Evolutionary conservation across 140 eudicot genomes (phyloP), one percentile per base, ranked within the genome.

Genomic region (Oenanthe javanica): DNA sequence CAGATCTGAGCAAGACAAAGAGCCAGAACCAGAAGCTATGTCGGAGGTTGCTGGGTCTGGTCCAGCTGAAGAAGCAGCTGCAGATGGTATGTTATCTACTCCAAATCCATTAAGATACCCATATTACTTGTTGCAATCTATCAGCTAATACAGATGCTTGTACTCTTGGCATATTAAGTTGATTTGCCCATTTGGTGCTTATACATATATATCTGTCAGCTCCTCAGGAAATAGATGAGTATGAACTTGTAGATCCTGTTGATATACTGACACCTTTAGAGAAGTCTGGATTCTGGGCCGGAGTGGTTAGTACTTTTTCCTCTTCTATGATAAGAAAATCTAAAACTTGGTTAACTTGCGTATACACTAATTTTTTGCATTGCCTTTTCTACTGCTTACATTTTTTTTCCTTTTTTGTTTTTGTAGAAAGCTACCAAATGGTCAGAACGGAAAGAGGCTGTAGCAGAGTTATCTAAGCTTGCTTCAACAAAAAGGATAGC

Each of bases 1-100:
- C 82, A 96, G 99, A 89, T 96, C 98, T 61, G 99, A 96, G 86
- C 99, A 96, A 89, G 98, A 96, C 87, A 96, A 93, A 79, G 99
- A 95, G 85, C 99, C 97, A 63, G 99, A 96, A 77, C 96, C 83
- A 47, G 99, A 93, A 82, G 97, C 88, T 80, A 93, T 85, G 49
- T 77, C 97, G 45, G 98, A 91, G 89, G 90, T 85, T 78, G 88
- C 80, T 6, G 90, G 89, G 78, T 46, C 97, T 81, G 98, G 93
- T 13, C 94, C 98, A 78, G 54, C 96, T 76, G 98, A 91, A 84
- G 98, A 96, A 71, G 69, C 90, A 85, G 86, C 90, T 84, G 90
- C 94, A 52, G 97, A 91, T 77, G 43, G 98, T 96, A 91, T 84
- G 92, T 75, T 38, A 64, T 82, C 15, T 47, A 52, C 49, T 42